Evolutionary conservation across 2,329 filamentous ascomycete species (phyloP), one percentile per base, ranked within the genome.

Genomic region (Venturia nashicola): DNA sequence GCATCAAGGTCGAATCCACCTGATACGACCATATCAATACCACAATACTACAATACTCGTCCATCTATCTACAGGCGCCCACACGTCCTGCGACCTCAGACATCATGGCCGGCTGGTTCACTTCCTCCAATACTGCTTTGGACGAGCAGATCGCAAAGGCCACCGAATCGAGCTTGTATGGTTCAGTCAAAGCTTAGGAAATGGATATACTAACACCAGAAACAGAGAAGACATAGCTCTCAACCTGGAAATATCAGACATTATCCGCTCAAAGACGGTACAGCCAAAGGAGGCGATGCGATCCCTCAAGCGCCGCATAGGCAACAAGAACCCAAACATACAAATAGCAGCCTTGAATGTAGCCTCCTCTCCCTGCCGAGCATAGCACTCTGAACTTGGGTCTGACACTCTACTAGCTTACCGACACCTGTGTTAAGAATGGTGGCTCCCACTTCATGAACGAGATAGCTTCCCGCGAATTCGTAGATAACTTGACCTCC

Each of bases 361-460:
- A 81, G 65, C 79, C 67, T n/a, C 5, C 27, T 32, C 27, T 27
- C 61, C 61, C 65, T 64, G 4, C 48, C 20, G 34, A n/a, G 32
- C 23, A 46, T n/a, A 18, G 32, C 9, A 54, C 36, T n/a, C 60
- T 54, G 20, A 39, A 62, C 70, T 70, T 63, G 46, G 9, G 46
- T 71, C 62, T 12, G 7, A 40, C 8, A 40, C 23, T 34, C n/a
- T 20, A 23, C 7, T 69, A 87, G 91, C 87, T 99, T 71, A 96
- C 92, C 68, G 94, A 99, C 78, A 97, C 94, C 0, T 99, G 94
- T 74, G 91, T 97, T 66, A 99, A 99, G 79, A 99, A 99, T 80
- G 94, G 94, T 65, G 94, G 94, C 69, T 84, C 88, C 46, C 94
- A 99, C 76, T 99, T 99, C 76, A 86, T 99, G 61, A 83, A 87